phyloP scores from a whole-genome alignment of 116 monocot genomes.

The Cymodocea nodosa region DNA sequence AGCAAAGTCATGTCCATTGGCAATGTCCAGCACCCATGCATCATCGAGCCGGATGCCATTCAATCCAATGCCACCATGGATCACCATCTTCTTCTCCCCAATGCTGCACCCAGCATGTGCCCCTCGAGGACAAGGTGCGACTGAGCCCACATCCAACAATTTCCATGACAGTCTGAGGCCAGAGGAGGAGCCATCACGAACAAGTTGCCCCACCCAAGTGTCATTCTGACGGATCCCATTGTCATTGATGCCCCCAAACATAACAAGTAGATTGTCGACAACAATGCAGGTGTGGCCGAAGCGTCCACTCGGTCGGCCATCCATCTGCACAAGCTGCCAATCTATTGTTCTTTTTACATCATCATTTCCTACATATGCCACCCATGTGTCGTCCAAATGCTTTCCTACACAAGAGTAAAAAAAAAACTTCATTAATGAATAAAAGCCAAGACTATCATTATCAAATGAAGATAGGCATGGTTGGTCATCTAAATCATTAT shows the following conservation, averaged over 20 bases:
- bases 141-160: constrained; percentile 38
- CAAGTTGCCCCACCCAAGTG: constrained; percentile 61
- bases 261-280: constrained; percentile 39
- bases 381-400: constrained; percentile 94
- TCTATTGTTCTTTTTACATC: constrained; percentile 14
- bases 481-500: no score
- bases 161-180: constrained; percentile 48
- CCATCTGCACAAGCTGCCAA: constrained; percentile 58
- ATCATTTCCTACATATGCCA: constrained; percentile 43
- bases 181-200: constrained; percentile 8
- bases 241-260: constrained; percentile 93
- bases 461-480: no score
- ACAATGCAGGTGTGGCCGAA: constrained; percentile 76
- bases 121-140: constrained; percentile 64
- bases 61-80: constrained; percentile 77
- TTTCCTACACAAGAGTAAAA: constrained; percentile 35
- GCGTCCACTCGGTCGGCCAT: constrained; percentile 55
- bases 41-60: constrained; percentile 57
- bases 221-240: constrained; percentile 68
- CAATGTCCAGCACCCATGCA: constrained; percentile 65
- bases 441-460: no score
- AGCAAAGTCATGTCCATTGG: constrained; percentile 21
- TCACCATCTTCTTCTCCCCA: constrained; percentile 34
- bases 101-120: constrained; percentile 70
- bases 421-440: not conserved